Evolutionary conservation across 768 basidiomycete genomes (phyloP), one percentile per base, ranked within the genome.

Genomic region (Hericium rajendrae): DNA sequence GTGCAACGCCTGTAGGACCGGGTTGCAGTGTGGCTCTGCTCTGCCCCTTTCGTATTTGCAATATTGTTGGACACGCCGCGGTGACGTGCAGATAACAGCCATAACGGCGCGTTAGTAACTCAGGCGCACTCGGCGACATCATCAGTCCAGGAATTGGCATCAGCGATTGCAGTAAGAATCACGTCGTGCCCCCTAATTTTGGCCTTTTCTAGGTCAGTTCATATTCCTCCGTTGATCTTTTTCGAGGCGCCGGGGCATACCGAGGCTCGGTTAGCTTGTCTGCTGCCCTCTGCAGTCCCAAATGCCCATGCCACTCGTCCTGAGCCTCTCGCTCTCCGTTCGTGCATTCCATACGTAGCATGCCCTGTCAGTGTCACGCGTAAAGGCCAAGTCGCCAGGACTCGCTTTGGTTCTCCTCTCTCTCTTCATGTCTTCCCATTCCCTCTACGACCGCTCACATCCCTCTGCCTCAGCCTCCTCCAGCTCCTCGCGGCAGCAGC

Each of bases 331-430:
- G 32, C 24, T 56, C 38, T 38, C 1, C 59, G 28, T 38, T 40
- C 41, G 50, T 51, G 56, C 53, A 57, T 60, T 53, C 54, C 48
- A 54, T 59, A 55, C 61, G 57, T 54, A 62, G 38, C 54, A 62
- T 62, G 61, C 58, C 61, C 60, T 62, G 61, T 62, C 60, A 62
- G 60, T 61, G 50, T 56, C 54, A 53, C 49, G 55, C 48, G 54
- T 55, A 48, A 60, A 40, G 55, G 53, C 59, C 60, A 62, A 58
- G 38, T 28, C 15, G 20, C 53, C 49, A 22, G 32, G 12, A 32
- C 6, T 18, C 26, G n/a, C 54, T 2, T 46, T 52, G 13, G 8
- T 22, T 38, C 9, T 40, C n/a, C 50, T 20, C 9, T 26, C 24
- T 48, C 40, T 52, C 38, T 51, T 38, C 54, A 59, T 61, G 58